Evolutionary conservation across 331 rosid genomes (phyloP).

Genomic region (Stylosanthes scabra): DNA sequence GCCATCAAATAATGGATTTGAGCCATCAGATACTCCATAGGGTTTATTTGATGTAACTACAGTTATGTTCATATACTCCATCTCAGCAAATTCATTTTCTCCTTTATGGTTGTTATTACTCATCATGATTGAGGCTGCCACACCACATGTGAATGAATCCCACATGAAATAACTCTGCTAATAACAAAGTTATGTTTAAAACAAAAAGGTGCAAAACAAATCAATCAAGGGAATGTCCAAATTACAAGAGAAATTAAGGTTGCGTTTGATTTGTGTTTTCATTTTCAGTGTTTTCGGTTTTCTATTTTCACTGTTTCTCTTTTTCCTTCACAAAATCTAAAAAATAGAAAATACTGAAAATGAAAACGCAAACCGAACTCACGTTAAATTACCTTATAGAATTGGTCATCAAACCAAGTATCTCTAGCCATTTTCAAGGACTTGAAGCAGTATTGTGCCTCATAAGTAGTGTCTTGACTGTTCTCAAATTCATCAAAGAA

Average conservation of each 20-base stretch:
- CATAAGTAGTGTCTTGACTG: conserved; percentile 74
- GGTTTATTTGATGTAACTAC: conserved; percentile 88
- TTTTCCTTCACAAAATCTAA: too few relatives aligned
- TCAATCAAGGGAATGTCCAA: not conserved
- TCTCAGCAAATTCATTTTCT: conserved; percentile 82
- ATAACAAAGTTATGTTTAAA: conserved; percentile 5
- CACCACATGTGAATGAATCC: conserved; percentile 87
- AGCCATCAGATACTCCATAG: conserved; percentile 73
- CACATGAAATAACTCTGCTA: conserved; percentile 91
- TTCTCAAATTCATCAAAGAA: conserved; percentile 72
- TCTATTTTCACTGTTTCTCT: too few relatives aligned
- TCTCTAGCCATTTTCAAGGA: conserved; percentile 86
- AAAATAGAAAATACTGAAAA: too few relatives aligned
- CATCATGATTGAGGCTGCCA: conserved; percentile 90
- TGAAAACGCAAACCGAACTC: too few relatives aligned
- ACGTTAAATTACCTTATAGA: conserved; percentile 61
- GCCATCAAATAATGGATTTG: conserved; percentile 83
- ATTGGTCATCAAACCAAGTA: conserved; percentile 66
- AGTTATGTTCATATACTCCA: conserved; percentile 86
- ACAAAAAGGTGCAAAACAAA: not conserved
- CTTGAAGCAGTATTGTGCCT: conserved; percentile 83
- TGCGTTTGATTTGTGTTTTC: too few relatives aligned
- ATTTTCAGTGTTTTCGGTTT: too few relatives aligned
- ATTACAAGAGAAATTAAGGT: not conserved
- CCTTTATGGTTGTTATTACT: conserved; percentile 49